Percentiles rank a stretch among this genome's conserved stretches.
phyloP scores from a whole-genome alignment of 1,139 yeast genomes.

The Debaryomyces subglobosus region DNA sequence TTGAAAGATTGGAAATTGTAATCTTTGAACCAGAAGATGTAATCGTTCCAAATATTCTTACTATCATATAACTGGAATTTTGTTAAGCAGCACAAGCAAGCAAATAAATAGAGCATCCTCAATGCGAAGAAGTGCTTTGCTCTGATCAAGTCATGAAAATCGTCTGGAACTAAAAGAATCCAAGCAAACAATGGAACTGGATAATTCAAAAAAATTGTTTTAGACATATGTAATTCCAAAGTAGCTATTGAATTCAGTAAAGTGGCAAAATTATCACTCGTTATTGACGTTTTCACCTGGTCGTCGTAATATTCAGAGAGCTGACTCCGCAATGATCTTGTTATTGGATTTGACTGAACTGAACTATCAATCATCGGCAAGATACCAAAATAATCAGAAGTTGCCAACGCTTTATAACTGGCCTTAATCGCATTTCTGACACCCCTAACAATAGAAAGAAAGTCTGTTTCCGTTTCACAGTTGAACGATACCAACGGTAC shows the following conservation, averaged over 20 bases:
- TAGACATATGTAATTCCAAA: slow-evolving; percentile 13
- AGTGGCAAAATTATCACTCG: slow-evolving; percentile 10
- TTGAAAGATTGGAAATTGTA: slow-evolving; percentile 17
- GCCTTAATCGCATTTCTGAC: neutral
- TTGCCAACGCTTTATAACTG: neutral
- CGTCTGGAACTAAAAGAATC: slow-evolving; percentile 21
- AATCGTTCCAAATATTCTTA: slow-evolving; percentile 33
- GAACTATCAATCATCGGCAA: neutral
- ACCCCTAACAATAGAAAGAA: slow-evolving; percentile 16
- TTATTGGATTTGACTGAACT: slow-evolving; percentile 14
- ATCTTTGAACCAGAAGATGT: slow-evolving; percentile 25
- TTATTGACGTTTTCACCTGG: neutral
- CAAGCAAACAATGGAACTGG: slow-evolving; percentile 34
- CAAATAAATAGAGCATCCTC: slow-evolving; percentile 27
- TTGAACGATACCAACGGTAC: slow-evolving; percentile 28
- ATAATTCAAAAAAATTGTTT: slow-evolving; percentile 10
- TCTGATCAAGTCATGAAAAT: slow-evolving; percentile 20
- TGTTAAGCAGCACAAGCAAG: slow-evolving; percentile 22
- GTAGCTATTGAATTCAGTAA: slow-evolving; percentile 14
- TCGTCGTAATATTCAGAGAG: slow-evolving; percentile 9
- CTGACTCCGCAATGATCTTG: slow-evolving; percentile 14
- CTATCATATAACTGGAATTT: slow-evolving; percentile 24
- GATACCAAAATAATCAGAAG: neutral
- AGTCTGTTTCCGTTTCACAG: slow-evolving; percentile 14
- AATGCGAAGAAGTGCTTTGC: slow-evolving; percentile 26